Percentiles rank a stretch among this genome's conserved stretches.
Conservation (phyloP, 768 basidiomycete genomes). For the Auricularia sp. region DNA sequence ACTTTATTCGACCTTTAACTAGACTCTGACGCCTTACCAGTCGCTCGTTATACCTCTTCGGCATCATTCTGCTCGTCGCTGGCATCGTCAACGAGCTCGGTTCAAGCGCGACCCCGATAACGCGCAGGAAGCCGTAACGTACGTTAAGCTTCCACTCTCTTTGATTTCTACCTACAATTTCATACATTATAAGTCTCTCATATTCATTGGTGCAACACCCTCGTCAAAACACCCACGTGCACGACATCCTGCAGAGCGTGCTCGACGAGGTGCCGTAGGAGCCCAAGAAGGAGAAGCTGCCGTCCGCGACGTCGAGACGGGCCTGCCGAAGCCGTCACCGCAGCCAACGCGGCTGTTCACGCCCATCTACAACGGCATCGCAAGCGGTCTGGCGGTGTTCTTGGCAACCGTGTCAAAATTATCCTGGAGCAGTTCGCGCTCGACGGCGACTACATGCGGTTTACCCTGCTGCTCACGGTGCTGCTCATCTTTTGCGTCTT, state of each 20-base stretch:
- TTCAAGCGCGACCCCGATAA: too few relatives aligned
- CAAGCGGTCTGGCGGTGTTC: conserved; percentile 29
- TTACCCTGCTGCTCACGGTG: conserved; percentile 31
- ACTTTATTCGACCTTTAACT: too few relatives aligned
- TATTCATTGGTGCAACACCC: conserved; percentile 48
- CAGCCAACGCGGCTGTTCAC: conserved; percentile 27
- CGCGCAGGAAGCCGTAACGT: too few relatives aligned
- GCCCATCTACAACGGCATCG: conserved; percentile 25
- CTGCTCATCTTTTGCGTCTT: conserved; percentile 35
- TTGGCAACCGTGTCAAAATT: conserved; percentile 57
- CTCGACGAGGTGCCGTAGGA: conserved; percentile 9
- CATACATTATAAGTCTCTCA: too few relatives aligned
- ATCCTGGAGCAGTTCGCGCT: conserved; percentile 44
- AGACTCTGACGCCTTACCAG: too few relatives aligned
- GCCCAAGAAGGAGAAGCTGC: conserved; percentile 20
- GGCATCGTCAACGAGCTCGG: too few relatives aligned
- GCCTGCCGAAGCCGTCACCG: conserved; percentile 16
- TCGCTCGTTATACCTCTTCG: too few relatives aligned
- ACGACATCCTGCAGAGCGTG: not conserved
- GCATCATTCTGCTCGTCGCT: too few relatives aligned
- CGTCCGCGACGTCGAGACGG: conserved; percentile 30
- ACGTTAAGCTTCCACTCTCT: too few relatives aligned
- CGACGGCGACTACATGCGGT: conserved; percentile 33
- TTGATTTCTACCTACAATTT: too few relatives aligned
- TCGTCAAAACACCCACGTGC: conserved; percentile 30